Base-by-base conservation (phyloP, 2,329 filamentous ascomycete genomes). In the Alternaria conjuncta region DNA sequence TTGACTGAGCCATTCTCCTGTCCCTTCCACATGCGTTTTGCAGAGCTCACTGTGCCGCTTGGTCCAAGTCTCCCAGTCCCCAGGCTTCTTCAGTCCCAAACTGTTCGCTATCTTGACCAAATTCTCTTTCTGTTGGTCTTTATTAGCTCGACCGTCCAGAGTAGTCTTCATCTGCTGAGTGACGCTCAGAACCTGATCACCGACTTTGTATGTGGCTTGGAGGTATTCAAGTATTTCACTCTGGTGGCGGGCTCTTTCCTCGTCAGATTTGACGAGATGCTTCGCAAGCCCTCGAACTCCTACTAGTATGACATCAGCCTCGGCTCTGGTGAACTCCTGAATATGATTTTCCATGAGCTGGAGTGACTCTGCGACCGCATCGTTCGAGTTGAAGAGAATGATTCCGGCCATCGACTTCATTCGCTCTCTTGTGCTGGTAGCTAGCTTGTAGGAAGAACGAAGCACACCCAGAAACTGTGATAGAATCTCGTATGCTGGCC, bases 401-500 rank as follows among this genome's bases (percentile, higher is more conserved):
- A 71, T 45, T 2, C 26, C 26, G 3, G 26, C 26, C 26, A 28
- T 28, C 9, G 26, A 11, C 10, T 28, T 28, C 26, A 11, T 11
- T 11, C 26, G 26, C 26, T 11, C 26, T 28, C 10, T 28, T 11
- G 26, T 28, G 10, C 26, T 28, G 10, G 26, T 28, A 5, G 64
- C 61, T 7, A 68, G 25, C 8, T 54, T 53, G 51, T 70, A 67
- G 1, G 66, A 70, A 18, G 45, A 57, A 15, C 20, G 43, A 15
- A 70, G 54, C 4, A 66, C 28, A 3, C 59, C 36, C 28, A 66
- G 15, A 4, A 64, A 66, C 13, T 64, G 26, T 0, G 26, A 28
- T 5, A 28, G 26, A 5, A 28, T 28, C 4, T 11, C 5, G 26
- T 28, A 28, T 11, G 26, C 26, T 11, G 26, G 10, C 26, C 26